Evolutionary conservation across 2,329 filamentous ascomycete genomes (phyloP), one percentile per base, ranked within the genome.

Genomic region (Aspergillus persii): DNA sequence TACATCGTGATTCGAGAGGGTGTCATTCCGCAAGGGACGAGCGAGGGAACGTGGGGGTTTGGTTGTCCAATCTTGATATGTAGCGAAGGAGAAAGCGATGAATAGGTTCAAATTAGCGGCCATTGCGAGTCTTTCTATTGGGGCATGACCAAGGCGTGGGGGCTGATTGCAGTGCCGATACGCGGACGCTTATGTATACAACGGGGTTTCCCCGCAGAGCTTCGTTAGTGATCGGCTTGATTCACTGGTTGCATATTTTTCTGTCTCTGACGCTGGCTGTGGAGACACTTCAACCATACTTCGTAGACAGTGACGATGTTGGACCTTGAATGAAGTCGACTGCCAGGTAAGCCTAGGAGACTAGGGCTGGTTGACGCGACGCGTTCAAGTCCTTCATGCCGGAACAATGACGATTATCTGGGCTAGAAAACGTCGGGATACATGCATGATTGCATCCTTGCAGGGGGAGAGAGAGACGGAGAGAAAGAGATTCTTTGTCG

Each of bases 41-140:
- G 53, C 44, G 49, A 55, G 53, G 53, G 53, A 49, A 55, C 53
- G 53, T 49, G 53, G 53, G 53, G 36, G 31, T 44, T 50, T 50
- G 31, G 41, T 36, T 56, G n/a, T 33, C 30, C 47, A 18, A 29
- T 50, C 53, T 15, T 41, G 41, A 50, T 23, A 23, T 23, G 18
- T 23, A n/a, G n/a, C 29, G 53, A 29, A 27, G 23, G 23, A 18
- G 9, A 26, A 49, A 29, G 5, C 9, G 23, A 26, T 26, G 8
- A 23, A 48, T 12, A 49, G 15, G 27, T 49, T 26, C 27, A 15
- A 41, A 41, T 41, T 41, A 41, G 36, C 36, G 36, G 36, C 36
- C 36, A 41, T 41, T 41, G 36, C 15, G 12, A 41, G 36, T 41
- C 36, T 41, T 41, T 15, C 5, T 15, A 41, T 41, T 41, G 36